A percentile compares a stretch with the other conserved stretches of the same genome.
phyloP scores from a whole-genome alignment of 2,329 filamentous ascomycete species.

The Fusarium sulawesiense region DNA sequence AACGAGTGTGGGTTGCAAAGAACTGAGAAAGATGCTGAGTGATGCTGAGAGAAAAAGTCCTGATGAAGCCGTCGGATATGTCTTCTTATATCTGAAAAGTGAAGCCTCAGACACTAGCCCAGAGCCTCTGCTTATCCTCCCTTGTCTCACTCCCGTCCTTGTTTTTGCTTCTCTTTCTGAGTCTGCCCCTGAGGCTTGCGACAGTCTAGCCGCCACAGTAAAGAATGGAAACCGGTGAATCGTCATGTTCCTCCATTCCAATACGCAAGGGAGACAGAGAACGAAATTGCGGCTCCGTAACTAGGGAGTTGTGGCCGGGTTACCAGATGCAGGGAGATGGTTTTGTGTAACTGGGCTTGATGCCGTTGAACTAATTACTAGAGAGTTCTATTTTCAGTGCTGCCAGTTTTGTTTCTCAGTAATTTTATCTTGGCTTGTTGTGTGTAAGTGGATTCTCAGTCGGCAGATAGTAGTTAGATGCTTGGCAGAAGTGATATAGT shows the following conservation, averaged over 20 bases:
- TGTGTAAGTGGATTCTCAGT: constrained; percentile 22
- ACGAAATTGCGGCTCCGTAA: constrained; percentile 30
- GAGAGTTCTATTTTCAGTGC: constrained; percentile 4
- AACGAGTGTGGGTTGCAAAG: constrained; percentile 33
- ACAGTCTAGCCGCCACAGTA: constrained; percentile 21
- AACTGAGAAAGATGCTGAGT: constrained; percentile 22
- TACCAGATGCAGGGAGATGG: constrained; percentile 9
- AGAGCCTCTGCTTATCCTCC: constrained; percentile 7
- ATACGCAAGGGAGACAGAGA: constrained; percentile 28
- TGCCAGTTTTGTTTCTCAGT: constrained; percentile 12
- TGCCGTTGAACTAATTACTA: neutral
- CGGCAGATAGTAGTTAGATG: neutral
- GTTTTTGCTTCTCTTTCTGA: neutral
- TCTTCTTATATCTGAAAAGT: constrained; percentile 42
- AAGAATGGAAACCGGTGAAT: constrained; percentile 32
- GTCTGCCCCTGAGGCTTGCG: constrained; percentile 17
- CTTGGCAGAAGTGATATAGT: neutral
- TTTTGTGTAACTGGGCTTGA: constrained; percentile 1
- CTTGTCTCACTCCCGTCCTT: constrained; percentile 6
- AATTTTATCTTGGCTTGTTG: neutral
- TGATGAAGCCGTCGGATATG: constrained; percentile 8
- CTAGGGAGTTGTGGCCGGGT: constrained; percentile 24
- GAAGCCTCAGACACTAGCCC: neutral
- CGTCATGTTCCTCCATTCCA: constrained; percentile 33
- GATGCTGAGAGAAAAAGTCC: constrained; percentile 2